These are phyloP conservation scores for Scytalidium lignicola DNA, from an alignment of 2,329 filamentous ascomycete species.

Conservation along the genomic window DNA sequence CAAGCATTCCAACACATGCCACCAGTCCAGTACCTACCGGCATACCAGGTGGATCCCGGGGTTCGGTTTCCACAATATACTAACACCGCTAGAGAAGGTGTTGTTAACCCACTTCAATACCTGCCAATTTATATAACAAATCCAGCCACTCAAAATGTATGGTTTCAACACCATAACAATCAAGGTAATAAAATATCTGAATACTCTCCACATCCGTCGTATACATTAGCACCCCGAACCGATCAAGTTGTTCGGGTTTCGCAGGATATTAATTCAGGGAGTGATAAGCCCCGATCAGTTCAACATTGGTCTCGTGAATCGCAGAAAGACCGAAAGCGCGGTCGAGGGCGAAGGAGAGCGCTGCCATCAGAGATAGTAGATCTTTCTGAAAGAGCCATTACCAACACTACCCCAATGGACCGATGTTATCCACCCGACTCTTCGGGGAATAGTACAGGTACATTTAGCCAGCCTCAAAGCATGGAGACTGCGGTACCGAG, in stretches of 20 bases:
- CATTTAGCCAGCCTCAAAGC: not conserved
- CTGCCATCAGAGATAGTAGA: no score
- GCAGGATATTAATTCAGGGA: no score
- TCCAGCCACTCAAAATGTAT: not conserved
- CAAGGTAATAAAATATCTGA: not conserved
- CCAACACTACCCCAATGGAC: not conserved
- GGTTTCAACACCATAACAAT: not conserved
- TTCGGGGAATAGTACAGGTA: not conserved
- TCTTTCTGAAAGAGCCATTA: not conserved
- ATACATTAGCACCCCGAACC: not conserved
- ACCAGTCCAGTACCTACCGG: no score
- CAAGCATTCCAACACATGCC: no score
- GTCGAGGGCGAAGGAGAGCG: no score
- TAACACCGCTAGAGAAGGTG: no score
- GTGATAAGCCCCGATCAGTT: no score
- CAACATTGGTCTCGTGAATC: not conserved
- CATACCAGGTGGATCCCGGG: no score
- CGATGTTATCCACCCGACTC: not conserved
- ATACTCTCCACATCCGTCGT: not conserved
- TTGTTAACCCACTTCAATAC: no score
- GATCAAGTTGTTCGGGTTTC: not conserved
- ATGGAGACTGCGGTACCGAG: not conserved
- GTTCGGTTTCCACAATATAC: no score
- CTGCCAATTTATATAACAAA: no score
- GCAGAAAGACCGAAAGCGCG: not conserved